Base-by-base conservation (phyloP, 1,284 basidiomycete genomes). In the Leccinum ponderosum region DNA sequence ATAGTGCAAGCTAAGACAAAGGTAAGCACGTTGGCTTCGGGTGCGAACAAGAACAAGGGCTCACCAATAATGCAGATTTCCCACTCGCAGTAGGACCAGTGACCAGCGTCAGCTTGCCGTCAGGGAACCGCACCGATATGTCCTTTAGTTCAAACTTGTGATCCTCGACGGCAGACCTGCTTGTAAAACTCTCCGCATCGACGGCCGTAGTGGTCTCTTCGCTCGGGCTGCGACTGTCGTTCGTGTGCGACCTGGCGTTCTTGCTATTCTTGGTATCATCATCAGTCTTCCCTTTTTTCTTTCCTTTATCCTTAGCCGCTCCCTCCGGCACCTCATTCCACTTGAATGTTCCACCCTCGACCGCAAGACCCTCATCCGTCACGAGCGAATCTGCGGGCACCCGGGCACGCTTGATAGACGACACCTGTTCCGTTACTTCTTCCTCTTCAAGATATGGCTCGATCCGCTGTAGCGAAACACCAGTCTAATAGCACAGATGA, bases 371-470 rank as follows among this genome's bases (percentile, higher is more conserved):
- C 0, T 77, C 75, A 4, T 75, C 73, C 2, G 64, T 48, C 5
- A 52, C 62, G 14, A 64, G 57, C 0, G 73, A 62, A 22, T 67
- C 64, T 11, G 66, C 66, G 22, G 66, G 64, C 0, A 37, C 60
- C 8, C 54, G 50, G 4, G 73, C 68, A 53, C 72, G 73, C 69
- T 89, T 90, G 51, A 91, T 74, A 0, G 85, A 82, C 0, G 87
- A 89, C 0, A 90, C 87, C 75, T 88, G 87, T 12, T 82, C 84
- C 0, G 85, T 79, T 3, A 93, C 89, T 73, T 96, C 95, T 51
- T 93, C 91, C 73, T 96, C 94, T 5, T 82, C 81, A 9, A 97
- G 81, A 74, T 90, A 97, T 1, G 84, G 86, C 29, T 91, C 82
- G 60, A 97, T 92, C 55, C 95, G 90, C 55, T 92, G 83, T 27